phyloP scores from a whole-genome alignment of 768 basidiomycete genomes.

The Infundibulicybe gibba region DNA sequence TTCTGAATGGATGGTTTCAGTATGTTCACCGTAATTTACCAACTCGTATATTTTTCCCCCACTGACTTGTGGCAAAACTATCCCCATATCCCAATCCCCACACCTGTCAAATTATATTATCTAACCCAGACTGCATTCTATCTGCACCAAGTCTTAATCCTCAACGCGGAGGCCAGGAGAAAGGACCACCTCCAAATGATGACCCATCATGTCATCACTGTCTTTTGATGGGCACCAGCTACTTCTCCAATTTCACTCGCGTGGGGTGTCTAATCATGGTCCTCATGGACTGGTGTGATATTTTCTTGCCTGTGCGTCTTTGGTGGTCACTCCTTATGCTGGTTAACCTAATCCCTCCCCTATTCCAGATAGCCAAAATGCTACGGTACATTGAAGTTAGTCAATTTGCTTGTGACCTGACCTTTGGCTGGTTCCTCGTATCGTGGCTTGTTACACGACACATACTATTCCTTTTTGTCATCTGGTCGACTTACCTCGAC shows the following conservation, averaged over 20 bases:
- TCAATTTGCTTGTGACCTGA: constrained; percentile 61
- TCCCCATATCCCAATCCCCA: constrained; percentile 80
- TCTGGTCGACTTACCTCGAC: constrained; percentile 58
- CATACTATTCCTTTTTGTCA: constrained; percentile 70
- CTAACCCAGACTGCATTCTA: constrained; percentile 86
- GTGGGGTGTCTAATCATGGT: constrained; percentile 88
- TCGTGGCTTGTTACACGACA: constrained; percentile 93
- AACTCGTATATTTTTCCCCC: constrained; percentile 59
- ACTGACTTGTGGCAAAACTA: constrained; percentile 73
- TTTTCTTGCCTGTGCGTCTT: constrained; percentile 78
- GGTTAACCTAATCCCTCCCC: constrained; percentile 9
- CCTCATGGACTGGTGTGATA: constrained; percentile 93
- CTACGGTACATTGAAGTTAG: constrained; percentile 73
- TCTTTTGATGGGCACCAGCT: constrained; percentile 76
- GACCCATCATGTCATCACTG: constrained; percentile 89
- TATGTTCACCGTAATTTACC: constrained; percentile 77
- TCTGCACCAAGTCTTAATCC: constrained; percentile 84
- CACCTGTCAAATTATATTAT: constrained; percentile 86
- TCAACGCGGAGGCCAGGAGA: constrained; percentile 89
- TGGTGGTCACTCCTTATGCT: not conserved
- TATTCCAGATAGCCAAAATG: constrained; percentile 87
- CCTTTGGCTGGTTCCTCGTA: constrained; percentile 79
- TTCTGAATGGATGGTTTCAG: constrained; percentile 35
- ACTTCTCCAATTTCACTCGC: constrained; percentile 81
- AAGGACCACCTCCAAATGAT: constrained; percentile 98